Evolutionary conservation across 495 filamentous ascomycete species (phyloP), one percentile per base, ranked within the genome.

Genomic region (Aspergillus panamensis): DNA sequence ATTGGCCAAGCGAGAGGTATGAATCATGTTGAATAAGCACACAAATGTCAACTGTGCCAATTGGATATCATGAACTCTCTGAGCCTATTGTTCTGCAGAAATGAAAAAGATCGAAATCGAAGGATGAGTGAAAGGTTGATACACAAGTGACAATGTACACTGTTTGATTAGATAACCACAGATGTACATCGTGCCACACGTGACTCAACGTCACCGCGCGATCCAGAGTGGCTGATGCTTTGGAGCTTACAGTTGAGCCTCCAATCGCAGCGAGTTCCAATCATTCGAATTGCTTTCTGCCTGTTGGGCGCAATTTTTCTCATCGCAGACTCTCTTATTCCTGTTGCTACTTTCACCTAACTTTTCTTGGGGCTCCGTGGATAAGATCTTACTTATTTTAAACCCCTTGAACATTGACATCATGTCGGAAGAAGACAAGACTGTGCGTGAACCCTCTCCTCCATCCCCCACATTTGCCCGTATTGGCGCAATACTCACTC

Each of bases 351-450:
- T 31, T 20, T 25, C 37, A 48, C 7, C 25, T 3, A 39, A 29
- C 13, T 10, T 51, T 19, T 35, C 3, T 20, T 12, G 42, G 17
- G 20, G 8, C 32, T 33, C 31, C 37, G 12, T 45, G 20, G 21
- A 16, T 48, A n/a, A 52, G 1, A 39, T 32, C 25, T 25, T 25
- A n/a, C 16, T 45, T 17, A 19, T 21, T 51, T 33, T 14, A 33
- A 31, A 16, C 3, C 9, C 45, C 12, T 10, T 55, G 20, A 5
- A 48, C 43, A 25, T 21, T 44, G 6, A 48, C 62, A 68, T 62
- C 17, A 77, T 77, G 75, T 62, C 75, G 14, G 75, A 74, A 43
- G 73, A 71, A 59, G 72, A 72, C 21, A 77, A 72, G 51, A 69
- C 62, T 48, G 75, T 77, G 65, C 21, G 73, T 71, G 44, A 33